phyloP scores from a whole-genome alignment of 306 rosid species.

The Sicyos edulis region DNA sequence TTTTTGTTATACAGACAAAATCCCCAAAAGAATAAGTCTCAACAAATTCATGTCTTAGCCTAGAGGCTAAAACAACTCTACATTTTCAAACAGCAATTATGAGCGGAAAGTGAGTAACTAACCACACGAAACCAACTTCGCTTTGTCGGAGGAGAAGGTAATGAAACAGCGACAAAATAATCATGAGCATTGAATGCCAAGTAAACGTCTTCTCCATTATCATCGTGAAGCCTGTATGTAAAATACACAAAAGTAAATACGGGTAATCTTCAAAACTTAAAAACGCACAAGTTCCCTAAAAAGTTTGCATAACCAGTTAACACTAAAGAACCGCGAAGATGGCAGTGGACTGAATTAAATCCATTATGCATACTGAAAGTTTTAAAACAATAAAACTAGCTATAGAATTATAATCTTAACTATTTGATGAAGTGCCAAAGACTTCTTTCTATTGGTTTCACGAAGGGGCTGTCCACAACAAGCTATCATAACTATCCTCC shows the following conservation, averaged over 20 bases:
- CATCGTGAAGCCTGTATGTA: slow-evolving; percentile 72
- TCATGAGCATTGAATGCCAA: slow-evolving; percentile 89
- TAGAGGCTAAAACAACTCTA: neutral
- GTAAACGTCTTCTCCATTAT: slow-evolving; percentile 60
- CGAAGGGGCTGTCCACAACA: neutral
- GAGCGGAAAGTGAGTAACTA: slow-evolving; percentile 25
- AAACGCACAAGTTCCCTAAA: neutral
- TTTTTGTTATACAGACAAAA: too few species aligned
- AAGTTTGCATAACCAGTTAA: neutral
- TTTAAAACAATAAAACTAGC: neutral
- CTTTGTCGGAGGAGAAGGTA: slow-evolving; percentile 57
- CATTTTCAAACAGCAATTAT: neutral
- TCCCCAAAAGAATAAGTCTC: neutral
- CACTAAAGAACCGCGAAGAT: neutral
- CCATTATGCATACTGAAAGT: neutral
- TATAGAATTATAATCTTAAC: neutral
- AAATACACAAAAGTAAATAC: neutral
- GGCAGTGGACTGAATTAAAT: neutral
- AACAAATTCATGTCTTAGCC: neutral
- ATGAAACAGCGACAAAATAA: slow-evolving; percentile 38
- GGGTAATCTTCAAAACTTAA: neutral
- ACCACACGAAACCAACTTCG: slow-evolving; percentile 91
- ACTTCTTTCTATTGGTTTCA: neutral
- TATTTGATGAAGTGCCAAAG: neutral
- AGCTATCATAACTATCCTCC: neutral